Evolutionary conservation across 306 rosid species (phyloP).

Genomic region (Sindora glabra): DNA sequence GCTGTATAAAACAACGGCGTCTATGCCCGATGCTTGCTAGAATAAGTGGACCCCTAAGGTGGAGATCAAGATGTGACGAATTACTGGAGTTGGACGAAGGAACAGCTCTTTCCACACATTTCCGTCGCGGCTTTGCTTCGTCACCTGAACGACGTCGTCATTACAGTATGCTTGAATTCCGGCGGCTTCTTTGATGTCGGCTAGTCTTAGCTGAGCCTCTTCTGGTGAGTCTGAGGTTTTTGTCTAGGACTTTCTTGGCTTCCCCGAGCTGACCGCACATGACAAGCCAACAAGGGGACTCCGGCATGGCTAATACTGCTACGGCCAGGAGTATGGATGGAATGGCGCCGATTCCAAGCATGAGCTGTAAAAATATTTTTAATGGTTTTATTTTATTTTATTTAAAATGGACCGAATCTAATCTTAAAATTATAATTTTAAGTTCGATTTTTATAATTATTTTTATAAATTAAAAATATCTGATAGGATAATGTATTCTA

Average conservation of each 20-base stretch:
- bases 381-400: no score
- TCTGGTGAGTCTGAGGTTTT: conserved; percentile 49
- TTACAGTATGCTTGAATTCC: conserved; percentile 46
- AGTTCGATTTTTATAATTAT: no score
- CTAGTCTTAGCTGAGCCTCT: conserved; percentile 46
- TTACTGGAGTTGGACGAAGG: conserved; percentile 42
- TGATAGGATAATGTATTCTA: no score
- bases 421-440: no score
- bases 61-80: conserved; percentile 55
- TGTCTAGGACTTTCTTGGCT: conserved; percentile 42
- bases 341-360: conserved; percentile 62
- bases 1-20: conserved; percentile 69
- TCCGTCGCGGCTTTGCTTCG: conserved; percentile 33
- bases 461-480: no score
- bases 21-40: conserved; percentile 67
- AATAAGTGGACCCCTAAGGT: conserved; percentile 62
- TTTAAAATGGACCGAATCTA: no score
- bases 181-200: no score
- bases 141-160: conserved; percentile 40
- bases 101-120: conserved; percentile 58
- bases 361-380: conserved; percentile 66
- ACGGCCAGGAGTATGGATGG: conserved; percentile 41
- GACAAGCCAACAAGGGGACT: conserved; percentile 81
- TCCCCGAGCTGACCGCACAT: conserved; percentile 60
- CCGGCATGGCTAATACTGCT: conserved; percentile 61